Percentiles rank a stretch among this genome's conserved stretches.
phyloP scores from a whole-genome alignment of 306 rosid species.

The Ochetophila trinervis region DNA sequence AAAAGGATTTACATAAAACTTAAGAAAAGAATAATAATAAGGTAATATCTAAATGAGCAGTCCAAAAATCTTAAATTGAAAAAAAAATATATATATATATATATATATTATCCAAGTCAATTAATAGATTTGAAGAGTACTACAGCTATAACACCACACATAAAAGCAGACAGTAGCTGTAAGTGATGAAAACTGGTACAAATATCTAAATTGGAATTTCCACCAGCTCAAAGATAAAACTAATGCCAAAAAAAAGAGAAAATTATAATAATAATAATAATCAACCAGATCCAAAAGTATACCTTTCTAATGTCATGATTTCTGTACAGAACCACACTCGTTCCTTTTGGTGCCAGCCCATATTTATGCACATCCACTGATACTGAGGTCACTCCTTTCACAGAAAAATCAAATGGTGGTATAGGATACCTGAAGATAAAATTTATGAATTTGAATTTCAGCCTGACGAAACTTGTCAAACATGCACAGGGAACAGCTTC shows the following conservation, averaged over 20 bases:
- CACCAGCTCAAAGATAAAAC: background rate
- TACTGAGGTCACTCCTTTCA: conserved; percentile 88
- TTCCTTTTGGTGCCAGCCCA: conserved; percentile 98
- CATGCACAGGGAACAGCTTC: too few relatives aligned
- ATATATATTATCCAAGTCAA: background rate
- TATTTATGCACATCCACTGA: conserved; percentile 96
- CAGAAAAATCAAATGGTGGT: conserved; percentile 87
- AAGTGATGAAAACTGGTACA: too few relatives aligned
- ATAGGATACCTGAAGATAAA: conserved; percentile 62
- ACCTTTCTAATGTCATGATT: conserved; percentile 96
- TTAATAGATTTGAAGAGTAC: background rate
- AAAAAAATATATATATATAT: background rate
- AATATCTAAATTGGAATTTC: background rate
- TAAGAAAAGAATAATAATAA: conserved; percentile 1
- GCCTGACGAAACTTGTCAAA: background rate
- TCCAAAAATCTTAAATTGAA: background rate
- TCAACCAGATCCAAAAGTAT: conserved; percentile 23
- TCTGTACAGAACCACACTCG: conserved; percentile 75
- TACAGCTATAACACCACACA: too few relatives aligned
- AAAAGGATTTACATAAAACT: conserved; percentile 21
- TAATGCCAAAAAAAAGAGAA: background rate
- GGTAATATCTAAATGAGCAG: background rate
- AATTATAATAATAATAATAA: too few relatives aligned
- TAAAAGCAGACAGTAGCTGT: too few relatives aligned
- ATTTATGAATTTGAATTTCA: background rate